Conservation (phyloP, 176 grass and related monocot genomes). For the Rhynchospora pubera region DNA sequence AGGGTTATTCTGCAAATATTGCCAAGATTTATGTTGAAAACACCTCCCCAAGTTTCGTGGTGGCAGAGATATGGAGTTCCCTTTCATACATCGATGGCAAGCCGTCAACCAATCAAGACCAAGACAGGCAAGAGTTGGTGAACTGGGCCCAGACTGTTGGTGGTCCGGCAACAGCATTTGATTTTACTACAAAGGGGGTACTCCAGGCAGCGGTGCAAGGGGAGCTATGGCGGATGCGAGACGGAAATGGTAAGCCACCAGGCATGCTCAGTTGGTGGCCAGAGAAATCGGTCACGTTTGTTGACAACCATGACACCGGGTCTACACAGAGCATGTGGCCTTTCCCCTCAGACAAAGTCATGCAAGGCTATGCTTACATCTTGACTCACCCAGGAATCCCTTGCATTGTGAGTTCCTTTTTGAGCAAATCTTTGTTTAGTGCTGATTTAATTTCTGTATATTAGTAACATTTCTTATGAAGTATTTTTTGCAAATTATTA, state of each 20-base stretch:
- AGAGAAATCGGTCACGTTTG: conserved; percentile 71
- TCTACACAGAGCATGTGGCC: conserved; percentile 58
- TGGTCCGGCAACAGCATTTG: conserved; percentile 48
- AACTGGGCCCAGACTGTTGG: conserved; percentile 58
- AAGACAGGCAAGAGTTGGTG: conserved; percentile 47
- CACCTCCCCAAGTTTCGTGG: conserved; percentile 44
- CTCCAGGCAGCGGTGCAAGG: conserved; percentile 62
- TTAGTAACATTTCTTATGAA: background rate
- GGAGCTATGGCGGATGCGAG: conserved; percentile 65
- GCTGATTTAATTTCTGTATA: background rate
- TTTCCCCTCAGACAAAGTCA: conserved; percentile 65
- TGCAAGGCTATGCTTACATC: conserved; percentile 80
- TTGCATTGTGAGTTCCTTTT: conserved; percentile 47
- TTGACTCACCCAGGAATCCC: conserved; percentile 74
- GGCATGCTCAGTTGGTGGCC: conserved; percentile 79
- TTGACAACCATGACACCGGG: conserved; percentile 88
- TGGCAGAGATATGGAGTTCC: conserved; percentile 79
- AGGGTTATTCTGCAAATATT: conserved; percentile 50
- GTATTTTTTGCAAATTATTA: background rate
- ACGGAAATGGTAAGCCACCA: conserved; percentile 47
- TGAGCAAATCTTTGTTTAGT: background rate
- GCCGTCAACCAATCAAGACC: conserved; percentile 55
- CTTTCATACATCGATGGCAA: conserved; percentile 56
- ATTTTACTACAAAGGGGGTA: conserved; percentile 87
- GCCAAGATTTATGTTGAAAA: conserved; percentile 50